These are phyloP conservation scores for Thermoascus crustaceus DNA, from an alignment of 2,329 filamentous ascomycete genomes.

Conservation along the genomic window DNA sequence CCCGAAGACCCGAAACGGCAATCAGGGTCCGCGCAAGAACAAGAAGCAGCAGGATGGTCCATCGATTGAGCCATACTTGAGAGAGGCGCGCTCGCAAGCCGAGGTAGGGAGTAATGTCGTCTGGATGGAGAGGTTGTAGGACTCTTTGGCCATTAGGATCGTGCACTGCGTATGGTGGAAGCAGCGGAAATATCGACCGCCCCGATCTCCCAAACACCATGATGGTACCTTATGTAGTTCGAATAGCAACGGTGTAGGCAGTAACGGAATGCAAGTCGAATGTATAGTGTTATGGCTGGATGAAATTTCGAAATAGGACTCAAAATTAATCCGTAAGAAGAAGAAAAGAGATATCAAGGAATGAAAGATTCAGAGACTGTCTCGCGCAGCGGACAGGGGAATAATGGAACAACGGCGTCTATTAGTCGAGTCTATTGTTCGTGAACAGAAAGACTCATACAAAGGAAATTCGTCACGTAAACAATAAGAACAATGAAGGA, in stretches of 20 bases:
- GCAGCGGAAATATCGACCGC: slow-evolving; percentile 28
- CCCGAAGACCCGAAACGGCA: slow-evolving; percentile 62
- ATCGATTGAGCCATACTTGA: slow-evolving; percentile 95
- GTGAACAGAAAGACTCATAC: neutral
- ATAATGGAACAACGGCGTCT: too few species aligned
- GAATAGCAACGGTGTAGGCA: slow-evolving; percentile 1
- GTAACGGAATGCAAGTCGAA: too few species aligned
- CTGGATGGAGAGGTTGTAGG: slow-evolving; percentile 53
- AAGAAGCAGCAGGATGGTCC: slow-evolving; percentile 83
- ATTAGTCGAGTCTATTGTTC: slow-evolving; percentile 1
- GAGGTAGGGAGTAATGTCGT: slow-evolving; percentile 79
- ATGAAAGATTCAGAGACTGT: too few species aligned
- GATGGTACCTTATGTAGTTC: slow-evolving; percentile 3
- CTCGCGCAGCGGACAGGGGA: too few species aligned
- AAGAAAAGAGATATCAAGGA: neutral
- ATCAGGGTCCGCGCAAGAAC: slow-evolving; percentile 76
- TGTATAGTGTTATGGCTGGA: too few species aligned
- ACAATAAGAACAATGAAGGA: slow-evolving; percentile 11
- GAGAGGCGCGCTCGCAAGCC: slow-evolving; percentile 82
- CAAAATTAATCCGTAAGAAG: too few species aligned
- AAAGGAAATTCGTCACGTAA: slow-evolving; percentile 5
- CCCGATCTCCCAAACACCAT: slow-evolving; percentile 28
- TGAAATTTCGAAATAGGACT: neutral
- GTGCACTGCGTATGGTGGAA: slow-evolving; percentile 34
- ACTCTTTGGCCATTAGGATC: slow-evolving; percentile 45